phyloP scores from a whole-genome alignment of 2,329 filamentous ascomycete genomes.

The Alternaria sp. region DNA sequence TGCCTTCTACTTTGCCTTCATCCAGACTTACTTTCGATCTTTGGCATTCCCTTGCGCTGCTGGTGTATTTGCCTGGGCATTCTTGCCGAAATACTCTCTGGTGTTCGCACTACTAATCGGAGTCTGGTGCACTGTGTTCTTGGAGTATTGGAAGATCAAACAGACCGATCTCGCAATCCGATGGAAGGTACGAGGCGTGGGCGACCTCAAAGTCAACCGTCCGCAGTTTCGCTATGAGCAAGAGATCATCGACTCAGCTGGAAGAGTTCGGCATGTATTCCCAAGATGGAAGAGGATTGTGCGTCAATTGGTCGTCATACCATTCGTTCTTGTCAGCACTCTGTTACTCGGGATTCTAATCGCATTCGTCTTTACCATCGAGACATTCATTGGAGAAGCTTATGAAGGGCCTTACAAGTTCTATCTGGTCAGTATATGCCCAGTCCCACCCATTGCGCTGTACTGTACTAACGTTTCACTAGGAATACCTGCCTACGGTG shows the following conservation, averaged over 20 bases:
- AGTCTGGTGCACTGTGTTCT: conserved; percentile 43
- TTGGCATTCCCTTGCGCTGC: conserved; percentile 39
- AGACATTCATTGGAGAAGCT: conserved; percentile 42
- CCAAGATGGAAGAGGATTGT: conserved; percentile 39
- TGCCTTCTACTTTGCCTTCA: conserved; percentile 46
- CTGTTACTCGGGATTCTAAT: conserved; percentile 37
- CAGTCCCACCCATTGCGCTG: background rate
- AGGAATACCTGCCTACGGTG: conserved; percentile 45
- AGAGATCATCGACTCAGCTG: conserved; percentile 31
- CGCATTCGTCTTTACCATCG: conserved; percentile 37
- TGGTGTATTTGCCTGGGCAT: conserved; percentile 39
- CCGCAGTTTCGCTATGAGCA: conserved; percentile 38
- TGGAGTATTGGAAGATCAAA: conserved; percentile 46
- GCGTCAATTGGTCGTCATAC: conserved; percentile 39
- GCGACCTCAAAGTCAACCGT: conserved; percentile 37
- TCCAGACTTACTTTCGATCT: conserved; percentile 42
- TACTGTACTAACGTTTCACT: conserved; percentile 14
- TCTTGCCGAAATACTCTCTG: conserved; percentile 41
- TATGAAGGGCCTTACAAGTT: conserved; percentile 43
- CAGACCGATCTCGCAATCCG: conserved; percentile 41
- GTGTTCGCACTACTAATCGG: conserved; percentile 39
- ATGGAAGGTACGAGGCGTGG: conserved; percentile 42
- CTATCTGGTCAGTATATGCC: conserved; percentile 26
- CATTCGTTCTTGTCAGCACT: conserved; percentile 38
- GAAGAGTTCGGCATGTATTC: conserved; percentile 34